A percentile compares a stretch with the other conserved stretches of the same genome.
Conservation (phyloP, 768 basidiomycete species). For the Russula sp. region DNA sequence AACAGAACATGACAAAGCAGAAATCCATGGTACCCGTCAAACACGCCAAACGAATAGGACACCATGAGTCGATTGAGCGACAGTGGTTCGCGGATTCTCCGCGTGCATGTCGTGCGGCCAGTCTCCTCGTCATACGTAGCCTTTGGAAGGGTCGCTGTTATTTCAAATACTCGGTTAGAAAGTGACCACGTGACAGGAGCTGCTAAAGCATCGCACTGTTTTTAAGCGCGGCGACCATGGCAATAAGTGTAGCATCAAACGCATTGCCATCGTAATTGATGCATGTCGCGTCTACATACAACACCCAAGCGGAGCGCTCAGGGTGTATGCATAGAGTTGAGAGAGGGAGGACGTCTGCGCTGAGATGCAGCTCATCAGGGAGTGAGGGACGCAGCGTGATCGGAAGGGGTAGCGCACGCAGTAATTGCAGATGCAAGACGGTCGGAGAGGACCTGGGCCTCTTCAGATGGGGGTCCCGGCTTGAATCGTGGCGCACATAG, state of each 20-base stretch:
- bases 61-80: conserved; percentile 42
- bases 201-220: conserved; percentile 54
- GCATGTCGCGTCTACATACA: conserved; percentile 94
- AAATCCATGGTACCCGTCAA: conserved; percentile 55
- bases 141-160: conserved; percentile 60
- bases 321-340: conserved; percentile 72
- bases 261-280: conserved; percentile 97
- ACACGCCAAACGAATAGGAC: conserved; percentile 71
- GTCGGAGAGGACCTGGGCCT: conserved; percentile 88
- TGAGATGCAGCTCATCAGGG: conserved; percentile 29
- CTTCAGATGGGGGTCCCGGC: conserved; percentile 90
- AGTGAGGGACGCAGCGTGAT: background rate
- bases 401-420: conserved; percentile 46
- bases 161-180: background rate
- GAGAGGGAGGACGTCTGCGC: conserved; percentile 61
- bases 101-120: conserved; percentile 55
- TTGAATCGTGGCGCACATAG: conserved; percentile 92
- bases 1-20: background rate
- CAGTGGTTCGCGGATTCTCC: conserved; percentile 42
- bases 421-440: conserved; percentile 68
- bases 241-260: conserved; percentile 84
- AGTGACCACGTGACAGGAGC: background rate
- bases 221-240: conserved; percentile 79
- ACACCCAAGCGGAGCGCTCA: conserved; percentile 79
- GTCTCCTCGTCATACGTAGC: conserved; percentile 67